Evolutionary conservation across 805 yeast species (phyloP).

Genomic region (Nakazawaea siamensis): DNA sequence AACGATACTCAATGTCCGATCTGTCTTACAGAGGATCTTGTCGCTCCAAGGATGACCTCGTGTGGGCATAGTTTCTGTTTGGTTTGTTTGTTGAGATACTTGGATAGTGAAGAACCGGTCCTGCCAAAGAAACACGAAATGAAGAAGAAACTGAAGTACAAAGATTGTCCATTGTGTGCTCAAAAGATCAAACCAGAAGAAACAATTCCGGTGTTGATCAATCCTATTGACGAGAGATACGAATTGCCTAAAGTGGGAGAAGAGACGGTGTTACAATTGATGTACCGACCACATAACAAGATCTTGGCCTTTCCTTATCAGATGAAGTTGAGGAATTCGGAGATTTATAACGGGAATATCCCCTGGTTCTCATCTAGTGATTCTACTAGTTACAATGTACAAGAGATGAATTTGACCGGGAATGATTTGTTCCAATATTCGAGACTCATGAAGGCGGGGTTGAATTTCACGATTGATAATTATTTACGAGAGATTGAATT

Average conservation of each 20-base stretch:
- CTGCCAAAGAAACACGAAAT: constrained; percentile 13
- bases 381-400: constrained; percentile 16
- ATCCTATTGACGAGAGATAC: constrained; percentile 40
- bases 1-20: constrained; percentile 78
- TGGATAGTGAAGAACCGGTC: constrained; percentile 37
- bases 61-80: constrained; percentile 93
- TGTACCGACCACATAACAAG: constrained; percentile 36
- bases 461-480: constrained; percentile 42
- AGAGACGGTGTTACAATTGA: constrained; percentile 52
- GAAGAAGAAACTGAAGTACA: constrained; percentile 38
- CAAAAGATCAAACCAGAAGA: constrained; percentile 45
- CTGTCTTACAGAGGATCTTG: constrained; percentile 74
- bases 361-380: constrained; percentile 39
- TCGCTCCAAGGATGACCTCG: constrained; percentile 89
- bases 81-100: constrained; percentile 68
- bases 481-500: constrained; percentile 51
- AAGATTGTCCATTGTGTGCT: constrained; percentile 79
- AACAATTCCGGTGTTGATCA: constrained; percentile 57
- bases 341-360: constrained; percentile 29
- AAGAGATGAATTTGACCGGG: constrained; percentile 14
- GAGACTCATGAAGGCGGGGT: constrained; percentile 63
- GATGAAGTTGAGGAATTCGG: constrained; percentile 14
- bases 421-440: constrained; percentile 38
- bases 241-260: constrained; percentile 52
- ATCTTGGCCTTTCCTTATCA: constrained; percentile 24